Conservation (phyloP, 208 protist species). For the Phytomonas francai region DNA sequence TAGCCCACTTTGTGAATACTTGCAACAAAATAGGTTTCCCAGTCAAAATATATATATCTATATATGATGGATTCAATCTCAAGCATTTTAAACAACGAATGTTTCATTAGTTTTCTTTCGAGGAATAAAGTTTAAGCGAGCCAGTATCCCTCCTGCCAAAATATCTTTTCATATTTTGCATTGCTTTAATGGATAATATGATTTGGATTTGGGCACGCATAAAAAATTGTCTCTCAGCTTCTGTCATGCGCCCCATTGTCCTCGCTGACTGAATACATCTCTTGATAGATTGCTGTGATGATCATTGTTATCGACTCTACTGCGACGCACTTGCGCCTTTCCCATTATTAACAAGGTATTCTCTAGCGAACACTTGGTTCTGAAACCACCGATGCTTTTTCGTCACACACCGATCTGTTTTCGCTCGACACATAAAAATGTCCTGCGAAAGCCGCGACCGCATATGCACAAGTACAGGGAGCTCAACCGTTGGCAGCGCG, state of each 20-base stretch:
- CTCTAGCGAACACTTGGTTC: background rate
- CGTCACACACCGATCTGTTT: conserved; percentile 11
- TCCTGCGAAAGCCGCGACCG: conserved; percentile 62
- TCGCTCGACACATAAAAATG: conserved; percentile 77
- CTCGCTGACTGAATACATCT: background rate
- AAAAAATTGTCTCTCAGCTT: background rate
- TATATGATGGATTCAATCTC: background rate
- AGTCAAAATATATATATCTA: background rate
- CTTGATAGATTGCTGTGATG: background rate
- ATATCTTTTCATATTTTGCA: background rate
- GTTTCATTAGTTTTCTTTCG: conserved; percentile 5
- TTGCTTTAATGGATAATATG: background rate
- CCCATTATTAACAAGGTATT: background rate
- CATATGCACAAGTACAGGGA: conserved; percentile 84
- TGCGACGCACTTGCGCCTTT: background rate
- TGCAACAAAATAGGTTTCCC: background rate
- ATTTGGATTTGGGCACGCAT: background rate
- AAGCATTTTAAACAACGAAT: conserved; percentile 6
- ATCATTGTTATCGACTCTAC: background rate
- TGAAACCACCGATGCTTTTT: background rate
- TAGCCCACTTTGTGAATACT: background rate
- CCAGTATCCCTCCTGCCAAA: background rate
- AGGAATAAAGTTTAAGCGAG: background rate
- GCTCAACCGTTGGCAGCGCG: conserved; percentile 86
- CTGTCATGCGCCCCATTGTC: background rate